Base-by-base conservation (phyloP, 768 basidiomycete species). In the Clavaria fumosa region DNA sequence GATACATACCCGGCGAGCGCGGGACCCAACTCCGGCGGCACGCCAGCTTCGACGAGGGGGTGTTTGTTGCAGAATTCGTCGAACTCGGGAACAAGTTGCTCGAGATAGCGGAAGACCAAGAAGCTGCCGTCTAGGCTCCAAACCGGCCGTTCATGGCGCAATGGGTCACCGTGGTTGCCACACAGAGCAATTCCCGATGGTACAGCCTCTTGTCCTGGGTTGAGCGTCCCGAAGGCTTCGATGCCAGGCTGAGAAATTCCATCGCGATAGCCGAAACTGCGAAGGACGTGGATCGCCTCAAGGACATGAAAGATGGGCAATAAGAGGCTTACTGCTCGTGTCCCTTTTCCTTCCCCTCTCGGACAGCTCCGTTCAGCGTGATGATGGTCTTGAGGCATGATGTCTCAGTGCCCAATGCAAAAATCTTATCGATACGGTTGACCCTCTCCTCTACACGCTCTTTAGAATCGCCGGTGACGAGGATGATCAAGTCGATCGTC, bases 11-110 rank as follows among this genome's bases (percentile, higher is more conserved):
- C 69, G 12, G 66, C 55, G n/a, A 70, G 56, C 14, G 64, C 67
- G 28, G 61, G 61, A 12, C 69, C 66, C 40, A 68, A 51, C 35
- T 59, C 45, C 5, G 42, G 41, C 1, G 56, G 55, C 33, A 69
- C 46, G 1, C 58, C 60, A 12, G 54, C 53, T 33, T 54, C 39
- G 12, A 46, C 43, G 20, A 68, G 45, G 4, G 68, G 60, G 45
- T 70, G 58, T 34, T 54, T 47, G 12, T 48, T 47, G 34, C 69
- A 49, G 55, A 66, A 70, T 5, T 61, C 46, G 50, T 68, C 48
- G 50, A 69, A 72, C 41, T 72, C 67, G 3, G 65, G 68, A 4
- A 70, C 65, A n/a, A 55, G 51, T 47, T 72, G 70, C 53, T 64
- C 56, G 11, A 72, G 58, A 36, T 67, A 62, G 24, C 69, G 60